Base-by-base conservation (phyloP, 176 grass and related monocot species). In the Carex littledalei region DNA sequence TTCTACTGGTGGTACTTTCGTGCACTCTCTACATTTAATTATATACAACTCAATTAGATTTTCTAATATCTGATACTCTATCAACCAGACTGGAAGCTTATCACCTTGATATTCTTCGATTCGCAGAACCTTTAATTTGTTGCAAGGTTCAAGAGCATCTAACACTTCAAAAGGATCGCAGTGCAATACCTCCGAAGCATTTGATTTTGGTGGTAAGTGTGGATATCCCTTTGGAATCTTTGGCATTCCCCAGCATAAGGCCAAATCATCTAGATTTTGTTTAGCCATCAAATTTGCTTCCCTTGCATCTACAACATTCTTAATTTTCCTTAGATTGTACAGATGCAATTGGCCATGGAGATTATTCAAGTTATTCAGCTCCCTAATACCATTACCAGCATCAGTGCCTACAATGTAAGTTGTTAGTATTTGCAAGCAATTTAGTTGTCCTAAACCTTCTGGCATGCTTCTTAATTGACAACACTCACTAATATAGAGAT, bases 341-440 rank as follows among this genome's bases (percentile, higher is more conserved):
- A 86, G 13, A 59, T 63, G 37, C 35, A 86, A 31, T 29, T 16
- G 4, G 0, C 69, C 81, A 59, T 35, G 6, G 0, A 90, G 82
- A 45, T 87, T 50, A 50, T 50, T 81, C 57, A 90, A 67, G 3
- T 60, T 24, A 22, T 82, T 74, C 7, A 90, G 13, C 18, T 90
- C 81, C 11, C 2, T 41, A 66, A 90, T 84, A 5, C 71, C 34
- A 32, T 66, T 81, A 17, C 49, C 37, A n/a, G 60, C 24, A 53
- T 41, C 6, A 31, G 0, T 1, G 37, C 82, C 66, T 1, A 82
- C 21, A 21, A 84, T 49, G 45, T 83, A 91, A 15, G 1, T 53
- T 0, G 89, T 77, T 6, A 91, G 45, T 6, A 3, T 85, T 18
- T 82, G 64, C 3, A 90, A 76, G 4, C 57, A 45, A 17, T 1